Conservation (phyloP, 805 yeast species). For the Candida montana region DNA sequence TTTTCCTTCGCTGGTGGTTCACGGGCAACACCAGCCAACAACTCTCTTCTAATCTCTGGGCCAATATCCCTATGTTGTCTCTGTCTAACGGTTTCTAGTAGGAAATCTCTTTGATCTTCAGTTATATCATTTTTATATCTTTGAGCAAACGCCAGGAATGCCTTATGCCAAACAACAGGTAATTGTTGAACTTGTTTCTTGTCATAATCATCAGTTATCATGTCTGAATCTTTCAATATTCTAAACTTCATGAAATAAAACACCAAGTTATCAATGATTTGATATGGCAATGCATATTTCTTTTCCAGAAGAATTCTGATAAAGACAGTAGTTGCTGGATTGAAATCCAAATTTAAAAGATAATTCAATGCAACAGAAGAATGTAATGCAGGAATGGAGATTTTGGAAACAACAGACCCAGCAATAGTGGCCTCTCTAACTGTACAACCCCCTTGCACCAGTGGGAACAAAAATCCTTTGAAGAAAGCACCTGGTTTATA, state of each 20-base stretch:
- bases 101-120: constrained; percentile 95
- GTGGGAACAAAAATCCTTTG: constrained; percentile 91
- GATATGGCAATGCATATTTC: constrained; percentile 94
- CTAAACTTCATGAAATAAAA: constrained; percentile 92
- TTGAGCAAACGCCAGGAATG: constrained; percentile 90
- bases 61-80: constrained; percentile 86
- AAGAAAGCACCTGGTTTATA: constrained; percentile 98
- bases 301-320: constrained; percentile 87
- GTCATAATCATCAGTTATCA: constrained; percentile 34
- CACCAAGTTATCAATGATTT: constrained; percentile 90
- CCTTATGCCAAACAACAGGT: constrained; percentile 97
- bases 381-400: constrained; percentile 91
- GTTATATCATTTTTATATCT: constrained; percentile 96
- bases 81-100: constrained; percentile 84
- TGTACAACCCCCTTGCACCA: constrained; percentile 83
- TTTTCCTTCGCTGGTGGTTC: constrained; percentile 28
- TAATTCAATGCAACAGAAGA: constrained; percentile 93
- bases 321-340: constrained; percentile 86
- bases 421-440: constrained; percentile 93
- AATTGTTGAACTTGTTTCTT: constrained; percentile 44
- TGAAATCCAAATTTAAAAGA: constrained; percentile 73
- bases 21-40: constrained; percentile 79
- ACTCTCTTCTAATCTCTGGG: constrained; percentile 91
- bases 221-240: constrained; percentile 37
- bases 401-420: constrained; percentile 82